Percentiles rank a stretch among this genome's conserved stretches.
Evolutionary conservation across 2,329 filamentous ascomycete species (phyloP).

Genomic region (Verticillium tricorpus): DNA sequence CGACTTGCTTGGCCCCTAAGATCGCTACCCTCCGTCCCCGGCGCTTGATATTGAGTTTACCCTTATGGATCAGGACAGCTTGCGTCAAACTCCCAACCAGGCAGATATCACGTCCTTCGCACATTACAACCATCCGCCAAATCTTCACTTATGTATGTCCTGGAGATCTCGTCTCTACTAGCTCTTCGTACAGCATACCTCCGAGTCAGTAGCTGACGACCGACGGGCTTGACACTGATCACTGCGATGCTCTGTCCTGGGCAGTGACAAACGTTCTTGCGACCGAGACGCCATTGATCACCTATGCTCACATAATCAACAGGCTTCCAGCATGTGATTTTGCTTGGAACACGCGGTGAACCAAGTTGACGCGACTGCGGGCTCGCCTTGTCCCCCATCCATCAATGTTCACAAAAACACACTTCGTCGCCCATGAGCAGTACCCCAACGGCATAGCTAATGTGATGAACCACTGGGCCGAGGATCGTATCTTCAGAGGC

Average conservation of each 20-base stretch:
- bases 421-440: conserved; percentile 12
- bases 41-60: no score
- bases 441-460: conserved; percentile 19
- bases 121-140: no score
- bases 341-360: background rate
- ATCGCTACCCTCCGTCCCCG: no score
- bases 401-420: conserved; percentile 13
- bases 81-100: no score
- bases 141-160: no score
- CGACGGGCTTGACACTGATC: background rate
- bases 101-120: no score
- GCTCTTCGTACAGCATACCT: background rate
- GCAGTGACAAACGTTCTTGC: background rate
- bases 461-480: conserved; percentile 19
- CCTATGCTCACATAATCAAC: conserved; percentile 2
- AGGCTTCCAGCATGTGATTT: background rate
- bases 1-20: no score
- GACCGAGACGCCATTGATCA: background rate
- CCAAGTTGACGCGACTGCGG: background rate
- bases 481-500: conserved; percentile 17
- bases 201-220: background rate
- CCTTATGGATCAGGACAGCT: no score
- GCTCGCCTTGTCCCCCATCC: background rate
- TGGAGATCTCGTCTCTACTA: no score
- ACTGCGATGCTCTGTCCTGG: background rate